Evolutionary conservation across 2,329 filamentous ascomycete species (phyloP).

Genomic region (Diaporthe longicolla): DNA sequence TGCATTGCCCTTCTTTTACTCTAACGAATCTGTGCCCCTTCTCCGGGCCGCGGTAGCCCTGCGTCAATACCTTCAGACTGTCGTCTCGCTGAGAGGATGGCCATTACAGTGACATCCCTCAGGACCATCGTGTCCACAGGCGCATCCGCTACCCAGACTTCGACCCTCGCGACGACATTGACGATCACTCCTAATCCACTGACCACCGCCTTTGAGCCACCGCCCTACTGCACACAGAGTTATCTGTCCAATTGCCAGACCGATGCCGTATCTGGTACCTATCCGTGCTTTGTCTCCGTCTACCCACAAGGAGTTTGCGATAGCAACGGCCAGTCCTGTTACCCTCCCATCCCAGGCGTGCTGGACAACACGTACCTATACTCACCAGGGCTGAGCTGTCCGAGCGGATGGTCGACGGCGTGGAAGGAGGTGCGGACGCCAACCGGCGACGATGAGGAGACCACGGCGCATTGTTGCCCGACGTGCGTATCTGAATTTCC

Average conservation of each 20-base stretch:
- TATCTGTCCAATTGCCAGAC: conserved; percentile 39
- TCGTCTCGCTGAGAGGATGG: background rate
- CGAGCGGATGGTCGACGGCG: conserved; percentile 37
- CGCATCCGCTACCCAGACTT: conserved; percentile 25
- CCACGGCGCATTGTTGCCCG: conserved; percentile 40
- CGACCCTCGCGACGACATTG: conserved; percentile 9
- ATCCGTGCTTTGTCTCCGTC: conserved; percentile 36
- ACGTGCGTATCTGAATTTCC: conserved; percentile 26
- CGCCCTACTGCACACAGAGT: conserved; percentile 37
- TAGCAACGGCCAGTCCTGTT: conserved; percentile 37
- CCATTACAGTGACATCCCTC: conserved; percentile 29
- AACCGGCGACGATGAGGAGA: conserved; percentile 28
- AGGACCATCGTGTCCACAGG: conserved; percentile 12
- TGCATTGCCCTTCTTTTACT: no score
- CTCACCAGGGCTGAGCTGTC: conserved; percentile 37
- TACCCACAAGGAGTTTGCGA: conserved; percentile 32
- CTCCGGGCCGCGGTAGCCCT: no score
- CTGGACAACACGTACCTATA: conserved; percentile 38
- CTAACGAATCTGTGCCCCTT: background rate
- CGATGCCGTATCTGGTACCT: conserved; percentile 11
- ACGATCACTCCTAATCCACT: conserved; percentile 36
- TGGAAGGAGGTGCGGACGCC: conserved; percentile 37
- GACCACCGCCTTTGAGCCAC: conserved; percentile 37
- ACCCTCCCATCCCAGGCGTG: conserved; percentile 25
- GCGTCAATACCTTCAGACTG: background rate